Base-by-base conservation (phyloP, 1,284 basidiomycete genomes). In the Ustilago curta region DNA sequence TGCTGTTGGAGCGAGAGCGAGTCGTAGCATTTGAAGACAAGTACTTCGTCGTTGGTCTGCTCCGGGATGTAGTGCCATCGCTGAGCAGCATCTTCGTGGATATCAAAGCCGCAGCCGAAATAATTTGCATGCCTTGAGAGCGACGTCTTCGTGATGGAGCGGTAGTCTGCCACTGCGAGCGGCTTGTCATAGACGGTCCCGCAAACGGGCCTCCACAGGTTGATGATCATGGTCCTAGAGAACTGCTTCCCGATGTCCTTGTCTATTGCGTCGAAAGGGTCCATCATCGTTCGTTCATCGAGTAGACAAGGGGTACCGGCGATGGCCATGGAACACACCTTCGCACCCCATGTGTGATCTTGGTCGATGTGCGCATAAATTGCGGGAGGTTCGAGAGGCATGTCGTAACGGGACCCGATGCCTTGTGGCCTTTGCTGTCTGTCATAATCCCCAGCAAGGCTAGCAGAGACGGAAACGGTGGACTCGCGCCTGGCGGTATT, bases 21-120 rank as follows among this genome's bases (percentile, higher is more conserved):
- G 18, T 70, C 67, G 57, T 70, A 70, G 52, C 67, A 70, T 31
- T 64, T 70, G 53, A 70, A 60, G 4, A 64, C 42, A 37, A 70
- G 61, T 12, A 70, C 21, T 29, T 64, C 67, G 56, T 63, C 57
- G 23, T 63, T 70, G 57, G 56, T 70, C 39, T 70, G 67, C 6
- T 70, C 57, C 12, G 67, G 67, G 9, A 64, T 54, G 27, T 60
- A 64, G 49, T 70, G 51, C 67, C 67, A 70, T n/a, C 48, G 19
- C 40, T 70, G 61, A 25, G 39, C 27, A 7, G 43, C 53, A 45
- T 70, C 31, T 2, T 40, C 39, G 32, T 70, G 67, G 16, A 70
- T 53, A 27, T 70, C 67, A 37, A 59, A 63, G 35, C 67, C 67
- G 31, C 67, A 70, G 1, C 67, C 67, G 53, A 63, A 70, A 1